Conservation (phyloP, 495 filamentous ascomycete species). For the Bacidia gigantensis region DNA sequence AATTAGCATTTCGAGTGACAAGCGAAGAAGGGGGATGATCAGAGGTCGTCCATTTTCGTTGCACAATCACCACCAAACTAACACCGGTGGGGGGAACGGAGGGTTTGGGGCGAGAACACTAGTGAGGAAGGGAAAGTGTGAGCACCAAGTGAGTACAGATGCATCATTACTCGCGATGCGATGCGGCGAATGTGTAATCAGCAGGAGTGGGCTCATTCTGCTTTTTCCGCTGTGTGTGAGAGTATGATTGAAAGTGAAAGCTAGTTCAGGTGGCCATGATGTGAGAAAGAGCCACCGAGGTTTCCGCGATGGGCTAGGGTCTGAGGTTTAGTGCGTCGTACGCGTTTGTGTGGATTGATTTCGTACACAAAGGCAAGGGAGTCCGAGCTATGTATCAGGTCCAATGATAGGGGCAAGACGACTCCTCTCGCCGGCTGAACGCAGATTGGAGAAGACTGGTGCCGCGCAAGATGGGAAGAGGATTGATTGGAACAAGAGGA, state of each 20-base stretch:
- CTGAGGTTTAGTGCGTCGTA: neutral
- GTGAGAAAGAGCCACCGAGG: slow-evolving; percentile 11
- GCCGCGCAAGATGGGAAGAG: neutral
- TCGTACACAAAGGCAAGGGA: slow-evolving; percentile 11
- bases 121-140: neutral
- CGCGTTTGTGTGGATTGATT: neutral
- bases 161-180: neutral
- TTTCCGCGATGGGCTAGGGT: slow-evolving; percentile 1
- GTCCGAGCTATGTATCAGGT: slow-evolving; percentile 17
- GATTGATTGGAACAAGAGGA: neutral
- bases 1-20: neutral
- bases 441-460: neutral
- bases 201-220: neutral
- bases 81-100: neutral
- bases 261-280: neutral
- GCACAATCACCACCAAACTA: neutral
- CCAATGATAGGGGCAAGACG: slow-evolving; percentile 14
- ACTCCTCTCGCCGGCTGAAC: neutral
- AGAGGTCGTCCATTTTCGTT: neutral
- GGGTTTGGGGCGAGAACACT: neutral
- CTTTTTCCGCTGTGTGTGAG: neutral
- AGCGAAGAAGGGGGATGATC: neutral
- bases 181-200: neutral
- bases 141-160: no score
- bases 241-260: slow-evolving; percentile 1